phyloP scores from a whole-genome alignment of 768 basidiomycete genomes.

The Tricholoma bakamatsutake region DNA sequence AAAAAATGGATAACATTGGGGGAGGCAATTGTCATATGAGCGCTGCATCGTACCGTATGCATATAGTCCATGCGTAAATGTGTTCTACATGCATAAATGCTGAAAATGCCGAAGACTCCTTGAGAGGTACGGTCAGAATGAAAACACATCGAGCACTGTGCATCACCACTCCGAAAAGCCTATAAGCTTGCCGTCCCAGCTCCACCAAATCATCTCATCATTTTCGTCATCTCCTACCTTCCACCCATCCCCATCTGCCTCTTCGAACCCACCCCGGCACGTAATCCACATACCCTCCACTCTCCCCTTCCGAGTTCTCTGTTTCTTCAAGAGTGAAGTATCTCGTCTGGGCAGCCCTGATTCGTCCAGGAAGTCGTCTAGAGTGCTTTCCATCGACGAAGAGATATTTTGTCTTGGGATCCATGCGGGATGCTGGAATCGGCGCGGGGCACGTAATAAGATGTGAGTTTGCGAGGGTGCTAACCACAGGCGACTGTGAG shows the following conservation, averaged over 20 bases:
- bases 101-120: not conserved
- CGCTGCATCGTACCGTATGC: not conserved
- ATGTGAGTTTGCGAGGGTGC: slow-evolving; percentile 43
- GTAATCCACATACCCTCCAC: slow-evolving; percentile 48
- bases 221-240: slow-evolving; percentile 25
- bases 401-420: slow-evolving; percentile 39
- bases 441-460: slow-evolving; percentile 39
- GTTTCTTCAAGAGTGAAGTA: not conserved
- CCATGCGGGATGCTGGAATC: slow-evolving; percentile 43
- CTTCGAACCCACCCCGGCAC: slow-evolving; percentile 18
- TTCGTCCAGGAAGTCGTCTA: slow-evolving; percentile 35
- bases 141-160: not conserved
- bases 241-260: slow-evolving; percentile 6
- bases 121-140: not conserved
- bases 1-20: not conserved
- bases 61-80: not conserved
- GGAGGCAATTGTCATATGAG: not conserved
- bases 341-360: slow-evolving; percentile 20
- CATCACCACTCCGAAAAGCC: slow-evolving; percentile 47
- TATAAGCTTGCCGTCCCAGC: slow-evolving; percentile 50
- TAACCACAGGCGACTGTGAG: slow-evolving; percentile 8
- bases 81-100: not conserved
- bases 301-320: slow-evolving; percentile 17
- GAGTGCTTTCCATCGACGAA: slow-evolving; percentile 28
- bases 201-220: slow-evolving; percentile 59